These are phyloP conservation scores for Cyberlindnera mycetangii DNA, from an alignment of 805 yeast genomes.

Conservation along the genomic window DNA sequence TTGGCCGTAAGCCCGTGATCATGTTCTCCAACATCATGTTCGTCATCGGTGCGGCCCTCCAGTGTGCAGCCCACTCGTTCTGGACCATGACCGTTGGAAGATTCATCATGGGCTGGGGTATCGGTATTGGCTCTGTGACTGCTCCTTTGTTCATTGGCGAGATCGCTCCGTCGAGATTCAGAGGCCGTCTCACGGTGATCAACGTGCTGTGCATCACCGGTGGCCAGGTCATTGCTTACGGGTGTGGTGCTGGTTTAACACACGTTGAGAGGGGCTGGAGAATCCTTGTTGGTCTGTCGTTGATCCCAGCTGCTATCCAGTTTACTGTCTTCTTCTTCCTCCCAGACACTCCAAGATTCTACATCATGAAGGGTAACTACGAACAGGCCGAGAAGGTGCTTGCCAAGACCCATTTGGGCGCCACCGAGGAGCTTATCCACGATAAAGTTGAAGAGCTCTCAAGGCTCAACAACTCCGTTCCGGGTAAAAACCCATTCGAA, in stretches of 20 bases:
- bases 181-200: conserved; percentile 88
- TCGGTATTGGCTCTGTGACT: conserved; percentile 88
- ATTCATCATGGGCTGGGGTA: conserved; percentile 93
- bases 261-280: conserved; percentile 86
- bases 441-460: conserved; percentile 67
- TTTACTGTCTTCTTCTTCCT: conserved; percentile 73
- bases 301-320: conserved; percentile 83
- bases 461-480: conserved; percentile 41
- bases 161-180: conserved; percentile 85
- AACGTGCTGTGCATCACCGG: conserved; percentile 90
- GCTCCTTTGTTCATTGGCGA: conserved; percentile 94
- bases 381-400: conserved; percentile 70
- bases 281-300: conserved; percentile 82
- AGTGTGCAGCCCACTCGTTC: conserved; percentile 73
- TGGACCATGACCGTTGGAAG: conserved; percentile 94
- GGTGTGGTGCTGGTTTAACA: conserved; percentile 83
- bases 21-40: conserved; percentile 81
- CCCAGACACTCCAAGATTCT: conserved; percentile 94
- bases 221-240: conserved; percentile 93
- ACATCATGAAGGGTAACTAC: conserved; percentile 65
- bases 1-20: conserved; percentile 84
- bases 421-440: conserved; percentile 61
- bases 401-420: conserved; percentile 55
- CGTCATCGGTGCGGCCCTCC: conserved; percentile 80
- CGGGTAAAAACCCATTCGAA: conserved; percentile 44